Evolutionary conservation across 2,329 filamentous ascomycete species (phyloP).

Genomic region (Myriosclerotinia curreyana): DNA sequence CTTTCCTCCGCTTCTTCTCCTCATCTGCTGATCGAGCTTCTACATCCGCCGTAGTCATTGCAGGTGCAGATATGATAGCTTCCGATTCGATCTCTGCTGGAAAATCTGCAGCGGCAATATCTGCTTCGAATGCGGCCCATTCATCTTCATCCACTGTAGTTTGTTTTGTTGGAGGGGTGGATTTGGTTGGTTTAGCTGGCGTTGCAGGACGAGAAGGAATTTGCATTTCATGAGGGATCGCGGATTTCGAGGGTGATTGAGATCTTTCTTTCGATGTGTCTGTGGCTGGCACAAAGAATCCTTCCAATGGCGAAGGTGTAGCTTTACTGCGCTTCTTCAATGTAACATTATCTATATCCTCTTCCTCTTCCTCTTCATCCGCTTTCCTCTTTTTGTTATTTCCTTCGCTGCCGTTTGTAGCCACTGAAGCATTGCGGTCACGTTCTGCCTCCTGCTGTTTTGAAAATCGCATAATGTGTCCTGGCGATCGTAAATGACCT

Average conservation of each 20-base stretch:
- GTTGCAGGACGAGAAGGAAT: slow-evolving; percentile 64
- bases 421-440: slow-evolving; percentile 15
- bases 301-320: slow-evolving; percentile 39
- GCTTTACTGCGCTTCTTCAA: slow-evolving; percentile 46
- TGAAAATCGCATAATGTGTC: slow-evolving; percentile 44
- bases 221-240: slow-evolving; percentile 48
- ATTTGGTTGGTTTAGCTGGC: slow-evolving; percentile 46
- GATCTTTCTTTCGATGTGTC: background rate
- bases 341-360: slow-evolving; percentile 41
- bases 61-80: slow-evolving; percentile 66
- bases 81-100: slow-evolving; percentile 40
- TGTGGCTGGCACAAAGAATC: slow-evolving; percentile 37
- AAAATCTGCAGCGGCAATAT: slow-evolving; percentile 57
- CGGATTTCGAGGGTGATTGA: slow-evolving; percentile 13
- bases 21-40: slow-evolving; percentile 52
- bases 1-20: slow-evolving; percentile 48
- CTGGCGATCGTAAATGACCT: slow-evolving; percentile 51
- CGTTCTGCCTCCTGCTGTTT: slow-evolving; percentile 29
- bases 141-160: slow-evolving; percentile 67
- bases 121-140: slow-evolving; percentile 84
- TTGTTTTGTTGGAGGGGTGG: slow-evolving; percentile 42
- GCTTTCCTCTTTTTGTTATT: slow-evolving; percentile 52
- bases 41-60: slow-evolving; percentile 61
- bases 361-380: slow-evolving; percentile 40
- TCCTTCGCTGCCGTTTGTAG: slow-evolving; percentile 6